Evolutionary conservation across 352 stramenopile genomes (phyloP).

Genomic region (Pythium vanterpoolii): DNA sequence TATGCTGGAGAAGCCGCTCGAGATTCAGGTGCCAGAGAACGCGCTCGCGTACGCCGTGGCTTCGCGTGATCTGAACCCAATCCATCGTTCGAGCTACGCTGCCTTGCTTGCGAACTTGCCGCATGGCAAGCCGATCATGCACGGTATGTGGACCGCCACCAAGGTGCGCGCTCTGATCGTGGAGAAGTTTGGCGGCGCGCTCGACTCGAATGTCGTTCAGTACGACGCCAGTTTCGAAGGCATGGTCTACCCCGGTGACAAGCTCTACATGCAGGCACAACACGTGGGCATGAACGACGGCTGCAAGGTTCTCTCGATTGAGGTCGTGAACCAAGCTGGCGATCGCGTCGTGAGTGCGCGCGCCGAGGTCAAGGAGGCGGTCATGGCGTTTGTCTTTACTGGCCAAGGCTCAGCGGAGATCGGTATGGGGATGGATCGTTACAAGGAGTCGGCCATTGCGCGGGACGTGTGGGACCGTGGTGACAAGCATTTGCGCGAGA

Average conservation of each 20-base stretch:
- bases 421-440: conserved; percentile 89
- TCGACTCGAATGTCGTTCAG: conserved; percentile 66
- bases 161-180: conserved; percentile 75
- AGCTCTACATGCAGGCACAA: conserved; percentile 73
- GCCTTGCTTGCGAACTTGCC: conserved; percentile 75
- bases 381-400: conserved; percentile 85
- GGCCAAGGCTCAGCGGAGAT: conserved; percentile 79
- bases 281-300: conserved; percentile 65
- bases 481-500: conserved; percentile 62
- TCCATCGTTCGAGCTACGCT: conserved; percentile 76
- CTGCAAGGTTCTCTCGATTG: conserved; percentile 65
- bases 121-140: conserved; percentile 77
- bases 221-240: conserved; percentile 84
- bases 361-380: conserved; percentile 61
- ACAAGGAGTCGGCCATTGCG: conserved; percentile 60
- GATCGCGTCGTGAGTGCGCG: conserved; percentile 73
- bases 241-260: conserved; percentile 85
- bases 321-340: conserved; percentile 69
- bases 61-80: conserved; percentile 85
- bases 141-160: conserved; percentile 86
- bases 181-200: conserved; percentile 37
- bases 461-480: conserved; percentile 82
- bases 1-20: conserved; percentile 59
- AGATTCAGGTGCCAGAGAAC: conserved; percentile 59
- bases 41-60: conserved; percentile 72